Conservation (phyloP, 2,329 filamentous ascomycete genomes). For the Lasiodiplodia hormozganensis region DNA sequence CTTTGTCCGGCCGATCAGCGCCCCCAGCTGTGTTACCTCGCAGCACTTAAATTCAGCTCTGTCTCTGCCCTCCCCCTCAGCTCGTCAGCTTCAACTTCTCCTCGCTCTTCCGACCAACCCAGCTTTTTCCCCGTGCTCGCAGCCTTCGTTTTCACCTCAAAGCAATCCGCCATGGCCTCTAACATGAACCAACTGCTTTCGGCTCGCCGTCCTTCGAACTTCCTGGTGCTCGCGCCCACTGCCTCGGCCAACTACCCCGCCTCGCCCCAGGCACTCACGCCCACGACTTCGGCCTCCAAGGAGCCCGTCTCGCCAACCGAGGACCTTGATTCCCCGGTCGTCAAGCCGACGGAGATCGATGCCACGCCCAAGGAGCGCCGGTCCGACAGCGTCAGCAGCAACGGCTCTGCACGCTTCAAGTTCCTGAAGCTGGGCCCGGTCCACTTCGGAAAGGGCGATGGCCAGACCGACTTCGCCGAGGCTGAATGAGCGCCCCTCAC, state of each 20-base stretch:
- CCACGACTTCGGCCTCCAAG: constrained; percentile 12
- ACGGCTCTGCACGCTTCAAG: constrained; percentile 46
- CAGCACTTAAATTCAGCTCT: constrained; percentile 17
- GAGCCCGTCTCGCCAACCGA: constrained; percentile 21
- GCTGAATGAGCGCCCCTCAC: constrained; percentile 13
- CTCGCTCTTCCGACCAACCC: neutral
- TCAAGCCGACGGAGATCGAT: constrained; percentile 17
- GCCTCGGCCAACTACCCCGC: constrained; percentile 31
- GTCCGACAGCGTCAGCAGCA: constrained; percentile 62
- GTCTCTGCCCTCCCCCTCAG: neutral
- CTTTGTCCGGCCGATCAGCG: constrained; percentile 20
- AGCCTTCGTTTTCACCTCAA: neutral
- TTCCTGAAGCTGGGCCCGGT: constrained; percentile 71
- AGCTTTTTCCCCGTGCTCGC: neutral
- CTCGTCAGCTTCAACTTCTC: neutral
- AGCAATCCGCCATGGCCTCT: constrained; percentile 12
- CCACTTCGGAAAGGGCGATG: constrained; percentile 66
- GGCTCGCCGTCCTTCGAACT: constrained; percentile 22
- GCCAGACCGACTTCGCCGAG: constrained; percentile 61
- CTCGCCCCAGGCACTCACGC: constrained; percentile 9
- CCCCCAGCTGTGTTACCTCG: constrained; percentile 9
- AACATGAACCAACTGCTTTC: constrained; percentile 16
- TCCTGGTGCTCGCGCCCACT: constrained; percentile 33
- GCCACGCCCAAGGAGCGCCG: constrained; percentile 40
- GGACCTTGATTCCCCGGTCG: constrained; percentile 21